phyloP scores from a whole-genome alignment of 768 basidiomycete genomes.

The Leccinum barrowsii region DNA sequence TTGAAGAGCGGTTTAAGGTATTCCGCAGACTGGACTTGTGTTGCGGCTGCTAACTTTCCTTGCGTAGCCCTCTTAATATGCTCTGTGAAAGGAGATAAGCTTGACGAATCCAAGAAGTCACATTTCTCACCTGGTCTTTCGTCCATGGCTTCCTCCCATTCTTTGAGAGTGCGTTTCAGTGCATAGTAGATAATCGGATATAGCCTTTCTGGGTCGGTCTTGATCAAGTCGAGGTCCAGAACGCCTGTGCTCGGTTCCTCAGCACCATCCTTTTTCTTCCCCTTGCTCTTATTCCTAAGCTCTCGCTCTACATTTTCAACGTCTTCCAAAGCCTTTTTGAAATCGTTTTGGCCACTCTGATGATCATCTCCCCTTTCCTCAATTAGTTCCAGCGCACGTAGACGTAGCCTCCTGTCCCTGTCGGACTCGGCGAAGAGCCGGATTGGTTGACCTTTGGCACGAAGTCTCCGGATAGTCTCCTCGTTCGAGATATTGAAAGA shows the following conservation, averaged over 20 bases:
- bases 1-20: constrained; percentile 98
- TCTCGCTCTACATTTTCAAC: constrained; percentile 77
- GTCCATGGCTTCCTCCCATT: constrained; percentile 96
- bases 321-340: constrained; percentile 85
- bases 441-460: constrained; percentile 91
- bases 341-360: constrained; percentile 90
- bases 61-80: constrained; percentile 83
- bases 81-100: constrained; percentile 43
- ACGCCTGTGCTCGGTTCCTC: constrained; percentile 51
- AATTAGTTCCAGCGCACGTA: constrained; percentile 92
- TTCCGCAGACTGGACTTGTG: constrained; percentile 92
- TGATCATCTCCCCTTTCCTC: constrained; percentile 84
- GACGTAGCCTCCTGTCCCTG: constrained; percentile 84
- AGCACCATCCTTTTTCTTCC: constrained; percentile 59
- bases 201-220: constrained; percentile 89
- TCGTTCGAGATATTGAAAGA: constrained; percentile 90
- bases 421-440: constrained; percentile 93
- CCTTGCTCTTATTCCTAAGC: constrained; percentile 51
- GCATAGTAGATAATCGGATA: constrained; percentile 98
- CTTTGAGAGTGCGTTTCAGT: constrained; percentile 85
- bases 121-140: constrained; percentile 73
- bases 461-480: constrained; percentile 85
- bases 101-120: not conserved
- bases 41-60: constrained; percentile 92
- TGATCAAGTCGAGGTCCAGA: constrained; percentile 78